Evolutionary conservation across 192 early-diverging fungal genomes (phyloP).

Genomic region (Coemansia sp.): DNA sequence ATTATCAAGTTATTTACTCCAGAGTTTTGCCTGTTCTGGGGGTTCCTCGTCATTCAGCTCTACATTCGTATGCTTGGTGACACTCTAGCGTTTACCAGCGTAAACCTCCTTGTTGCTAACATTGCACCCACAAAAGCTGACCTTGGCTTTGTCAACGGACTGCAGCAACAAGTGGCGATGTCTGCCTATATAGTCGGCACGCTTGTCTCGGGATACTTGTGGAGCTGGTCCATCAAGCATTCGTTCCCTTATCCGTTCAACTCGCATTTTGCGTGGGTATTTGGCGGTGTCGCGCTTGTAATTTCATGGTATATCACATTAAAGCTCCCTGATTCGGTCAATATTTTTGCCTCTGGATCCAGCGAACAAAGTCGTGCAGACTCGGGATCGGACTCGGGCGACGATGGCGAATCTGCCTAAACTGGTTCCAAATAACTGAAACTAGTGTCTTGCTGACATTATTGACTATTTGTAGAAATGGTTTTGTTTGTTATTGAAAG

Average conservation of each 20-base stretch:
- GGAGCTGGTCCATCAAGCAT: slow-evolving; percentile 1
- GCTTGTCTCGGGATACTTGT: slow-evolving; percentile 20
- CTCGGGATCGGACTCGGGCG: not conserved
- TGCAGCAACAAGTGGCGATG: slow-evolving; percentile 32
- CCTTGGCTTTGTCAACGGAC: too few relatives aligned
- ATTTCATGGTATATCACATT: slow-evolving; percentile 8
- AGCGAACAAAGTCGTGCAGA: not conserved
- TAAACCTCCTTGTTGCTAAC: slow-evolving; percentile 40
- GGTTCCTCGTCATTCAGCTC: too few relatives aligned
- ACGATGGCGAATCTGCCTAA: not conserved
- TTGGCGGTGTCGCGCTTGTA: slow-evolving; percentile 9
- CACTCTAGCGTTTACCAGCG: too few relatives aligned
- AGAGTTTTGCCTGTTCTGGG: too few relatives aligned
- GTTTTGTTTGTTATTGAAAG: too few relatives aligned
- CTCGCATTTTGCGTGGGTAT: too few relatives aligned
- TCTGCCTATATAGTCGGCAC: slow-evolving; percentile 23
- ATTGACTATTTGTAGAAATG: too few relatives aligned
- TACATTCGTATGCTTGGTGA: too few relatives aligned
- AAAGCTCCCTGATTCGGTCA: slow-evolving; percentile 15
- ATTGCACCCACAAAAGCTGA: slow-evolving; percentile 29
- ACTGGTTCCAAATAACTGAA: too few relatives aligned
- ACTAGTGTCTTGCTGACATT: too few relatives aligned
- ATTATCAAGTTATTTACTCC: too few relatives aligned
- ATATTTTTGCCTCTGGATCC: not conserved
- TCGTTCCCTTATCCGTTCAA: too few relatives aligned